A percentile compares a stretch with the other conserved stretches of the same genome.
phyloP scores from a whole-genome alignment of 106 monocot species.

The Allium cepa region DNA sequence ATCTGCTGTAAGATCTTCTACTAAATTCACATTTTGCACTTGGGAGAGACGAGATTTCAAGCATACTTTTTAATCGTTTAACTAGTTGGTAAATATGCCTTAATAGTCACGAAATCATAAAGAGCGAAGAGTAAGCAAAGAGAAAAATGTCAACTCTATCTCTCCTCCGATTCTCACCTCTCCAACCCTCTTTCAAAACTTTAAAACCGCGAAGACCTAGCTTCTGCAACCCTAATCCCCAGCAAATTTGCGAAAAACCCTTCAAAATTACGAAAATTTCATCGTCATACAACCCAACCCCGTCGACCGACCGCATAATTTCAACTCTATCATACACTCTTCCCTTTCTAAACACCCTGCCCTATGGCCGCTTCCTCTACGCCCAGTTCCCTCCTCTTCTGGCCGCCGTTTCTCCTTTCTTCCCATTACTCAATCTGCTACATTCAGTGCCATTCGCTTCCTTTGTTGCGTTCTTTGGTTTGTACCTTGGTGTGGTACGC shows the following conservation, averaged over 20 bases:
- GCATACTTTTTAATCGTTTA: too few relatives aligned
- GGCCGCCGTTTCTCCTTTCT: slow-evolving; percentile 49
- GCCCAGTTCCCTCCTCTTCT: slow-evolving; percentile 37
- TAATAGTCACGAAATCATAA: too few relatives aligned
- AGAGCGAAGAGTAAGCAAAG: background rate
- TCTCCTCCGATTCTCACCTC: slow-evolving; percentile 41
- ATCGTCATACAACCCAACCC: slow-evolving; percentile 29
- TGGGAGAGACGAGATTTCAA: too few relatives aligned
- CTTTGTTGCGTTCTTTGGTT: slow-evolving; percentile 85
- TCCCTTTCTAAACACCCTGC: slow-evolving; percentile 77
- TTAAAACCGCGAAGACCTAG: slow-evolving; percentile 1
- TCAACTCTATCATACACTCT: slow-evolving; percentile 63
- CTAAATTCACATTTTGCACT: too few relatives aligned
- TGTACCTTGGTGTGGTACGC: slow-evolving; percentile 75
- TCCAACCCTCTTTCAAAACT: slow-evolving; percentile 1
- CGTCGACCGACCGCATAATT: slow-evolving; percentile 57
- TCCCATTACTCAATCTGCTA: slow-evolving; percentile 53
- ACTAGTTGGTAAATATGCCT: too few relatives aligned
- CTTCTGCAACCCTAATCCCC: slow-evolving; percentile 1
- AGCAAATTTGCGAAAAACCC: background rate
- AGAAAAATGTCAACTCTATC: slow-evolving; percentile 30
- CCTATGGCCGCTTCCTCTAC: slow-evolving; percentile 77
- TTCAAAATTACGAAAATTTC: slow-evolving; percentile 6
- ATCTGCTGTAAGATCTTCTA: too few relatives aligned
- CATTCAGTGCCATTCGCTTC: slow-evolving; percentile 54